These are phyloP conservation scores for Colletotrichum tabaci DNA, from an alignment of 2,329 filamentous ascomycete genomes.

Conservation along the genomic window DNA sequence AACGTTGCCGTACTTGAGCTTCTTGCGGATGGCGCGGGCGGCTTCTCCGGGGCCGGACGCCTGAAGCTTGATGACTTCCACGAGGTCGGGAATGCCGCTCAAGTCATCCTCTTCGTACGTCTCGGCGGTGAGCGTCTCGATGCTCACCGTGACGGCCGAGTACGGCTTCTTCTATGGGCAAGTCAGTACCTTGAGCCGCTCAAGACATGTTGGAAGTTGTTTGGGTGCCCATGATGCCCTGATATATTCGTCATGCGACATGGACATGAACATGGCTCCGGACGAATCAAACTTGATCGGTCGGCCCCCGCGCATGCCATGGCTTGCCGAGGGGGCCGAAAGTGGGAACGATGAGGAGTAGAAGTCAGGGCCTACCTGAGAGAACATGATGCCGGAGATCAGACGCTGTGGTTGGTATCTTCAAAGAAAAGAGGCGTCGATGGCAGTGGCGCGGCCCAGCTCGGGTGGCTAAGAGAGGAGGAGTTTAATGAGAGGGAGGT, in stretches of 20 bases:
- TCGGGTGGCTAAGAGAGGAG: conserved; percentile 28
- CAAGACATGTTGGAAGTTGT: not conserved
- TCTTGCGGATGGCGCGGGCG: conserved; percentile 93
- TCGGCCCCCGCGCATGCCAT: not conserved
- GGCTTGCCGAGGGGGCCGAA: not conserved
- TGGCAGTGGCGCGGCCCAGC: conserved; percentile 3
- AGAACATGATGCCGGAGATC: conserved; percentile 21
- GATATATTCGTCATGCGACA: not conserved
- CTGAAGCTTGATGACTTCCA: conserved; percentile 94
- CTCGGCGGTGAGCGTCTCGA: conserved; percentile 92
- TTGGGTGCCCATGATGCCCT: not conserved
- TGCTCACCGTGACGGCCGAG: conserved; percentile 91
- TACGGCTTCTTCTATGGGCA: conserved; percentile 77
- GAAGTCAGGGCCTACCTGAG: conserved; percentile 20
- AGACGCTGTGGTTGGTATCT: not conserved
- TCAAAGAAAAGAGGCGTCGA: not conserved
- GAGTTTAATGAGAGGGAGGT: conserved; percentile 17
- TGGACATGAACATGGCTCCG: not conserved
- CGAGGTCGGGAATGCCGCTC: conserved; percentile 91
- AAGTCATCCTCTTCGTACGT: conserved; percentile 92
- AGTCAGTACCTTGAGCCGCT: conserved; percentile 10
- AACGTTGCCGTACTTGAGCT: conserved; percentile 97
- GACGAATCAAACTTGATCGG: not conserved
- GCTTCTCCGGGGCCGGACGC: conserved; percentile 89
- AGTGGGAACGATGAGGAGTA: conserved; percentile 8